Conservation (phyloP, 345 rosid genomes). For the Excoecaria agallocha region DNA sequence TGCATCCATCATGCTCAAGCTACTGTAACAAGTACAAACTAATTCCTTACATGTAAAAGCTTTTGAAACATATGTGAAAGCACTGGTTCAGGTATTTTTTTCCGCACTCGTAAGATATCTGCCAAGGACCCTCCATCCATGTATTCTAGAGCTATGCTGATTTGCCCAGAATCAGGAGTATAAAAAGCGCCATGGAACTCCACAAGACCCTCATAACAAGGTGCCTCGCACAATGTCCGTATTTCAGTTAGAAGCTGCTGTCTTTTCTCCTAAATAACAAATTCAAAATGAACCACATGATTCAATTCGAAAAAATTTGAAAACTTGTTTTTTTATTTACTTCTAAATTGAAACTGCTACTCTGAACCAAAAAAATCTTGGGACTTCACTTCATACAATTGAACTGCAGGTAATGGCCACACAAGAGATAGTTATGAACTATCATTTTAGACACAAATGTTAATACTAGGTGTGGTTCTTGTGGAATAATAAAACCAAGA, state of each 20-base stretch:
- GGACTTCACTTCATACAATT: background rate
- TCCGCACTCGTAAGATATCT: slow-evolving; percentile 59
- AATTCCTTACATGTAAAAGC: slow-evolving; percentile 62
- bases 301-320: background rate
- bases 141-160: slow-evolving; percentile 94
- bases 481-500: background rate
- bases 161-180: slow-evolving; percentile 88
- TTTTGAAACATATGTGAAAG: slow-evolving; percentile 86
- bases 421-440: background rate
- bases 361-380: background rate
- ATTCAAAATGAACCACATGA: background rate
- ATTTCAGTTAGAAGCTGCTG: slow-evolving; percentile 93
- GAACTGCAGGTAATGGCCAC: background rate
- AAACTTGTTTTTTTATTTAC: no score
- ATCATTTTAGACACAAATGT: background rate
- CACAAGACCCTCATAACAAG: slow-evolving; percentile 85
- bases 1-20: background rate
- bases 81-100: slow-evolving; percentile 76
- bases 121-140: slow-evolving; percentile 98
- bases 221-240: slow-evolving; percentile 90
- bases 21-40: slow-evolving; percentile 10
- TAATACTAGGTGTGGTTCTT: background rate
- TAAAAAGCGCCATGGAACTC: slow-evolving; percentile 96
- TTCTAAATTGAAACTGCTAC: slow-evolving; percentile 7
- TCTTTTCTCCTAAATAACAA: slow-evolving; percentile 71